Percentiles rank a stretch among this genome's conserved stretches.
Evolutionary conservation across 257 asterid genomes (phyloP).

Genomic region (Orobanche coerulescens): DNA sequence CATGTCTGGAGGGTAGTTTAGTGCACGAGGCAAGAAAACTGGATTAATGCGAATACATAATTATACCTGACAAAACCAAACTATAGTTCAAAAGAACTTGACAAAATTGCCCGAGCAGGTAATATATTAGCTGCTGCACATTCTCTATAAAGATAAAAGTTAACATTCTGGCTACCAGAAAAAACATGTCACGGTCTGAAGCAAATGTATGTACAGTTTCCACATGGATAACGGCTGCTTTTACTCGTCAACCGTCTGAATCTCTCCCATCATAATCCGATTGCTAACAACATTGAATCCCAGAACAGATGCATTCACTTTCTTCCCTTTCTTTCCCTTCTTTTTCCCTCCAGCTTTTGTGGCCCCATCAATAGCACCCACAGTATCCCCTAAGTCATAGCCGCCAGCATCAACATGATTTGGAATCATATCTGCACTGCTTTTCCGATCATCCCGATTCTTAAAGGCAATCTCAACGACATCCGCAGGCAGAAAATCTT

Average conservation of each 20-base stretch:
- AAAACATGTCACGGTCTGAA: slow-evolving; percentile 30
- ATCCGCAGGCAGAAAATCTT: slow-evolving; percentile 70
- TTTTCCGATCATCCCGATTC: slow-evolving; percentile 37
- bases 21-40: background rate
- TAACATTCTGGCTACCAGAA: slow-evolving; percentile 24
- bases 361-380: slow-evolving; percentile 33
- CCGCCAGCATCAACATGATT: slow-evolving; percentile 31
- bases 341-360: slow-evolving; percentile 59
- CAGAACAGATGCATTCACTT: slow-evolving; percentile 67
- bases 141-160: slow-evolving; percentile 33
- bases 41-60: background rate
- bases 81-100: slow-evolving; percentile 25
- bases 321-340: slow-evolving; percentile 80
- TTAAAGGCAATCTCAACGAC: slow-evolving; percentile 71
- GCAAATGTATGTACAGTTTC: slow-evolving; percentile 47
- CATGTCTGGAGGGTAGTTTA: background rate
- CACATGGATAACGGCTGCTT: slow-evolving; percentile 1
- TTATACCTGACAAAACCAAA: slow-evolving; percentile 12
- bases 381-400: slow-evolving; percentile 24
- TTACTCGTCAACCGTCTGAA: slow-evolving; percentile 72
- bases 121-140: slow-evolving; percentile 41
- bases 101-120: slow-evolving; percentile 63
- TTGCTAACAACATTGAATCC: slow-evolving; percentile 95
- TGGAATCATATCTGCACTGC: slow-evolving; percentile 31
- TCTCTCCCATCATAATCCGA: slow-evolving; percentile 99